Evolutionary conservation across 2,329 filamentous ascomycete species (phyloP).

Genomic region (Phoma sp.): DNA sequence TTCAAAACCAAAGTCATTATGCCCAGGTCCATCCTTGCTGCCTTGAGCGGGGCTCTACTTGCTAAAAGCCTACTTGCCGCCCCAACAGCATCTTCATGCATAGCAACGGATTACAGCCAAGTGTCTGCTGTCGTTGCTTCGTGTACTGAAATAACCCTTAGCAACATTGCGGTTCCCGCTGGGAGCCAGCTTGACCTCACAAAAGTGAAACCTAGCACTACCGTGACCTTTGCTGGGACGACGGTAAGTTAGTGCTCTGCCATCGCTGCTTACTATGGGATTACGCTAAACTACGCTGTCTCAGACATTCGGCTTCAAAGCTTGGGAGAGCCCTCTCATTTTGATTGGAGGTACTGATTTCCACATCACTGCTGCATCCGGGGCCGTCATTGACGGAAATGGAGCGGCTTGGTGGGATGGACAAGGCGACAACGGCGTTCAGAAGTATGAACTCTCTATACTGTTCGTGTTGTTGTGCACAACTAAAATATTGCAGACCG

Average conservation of each 20-base stretch:
- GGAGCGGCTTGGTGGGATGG: slow-evolving; percentile 55
- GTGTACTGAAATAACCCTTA: slow-evolving; percentile 64
- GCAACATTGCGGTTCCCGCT: slow-evolving; percentile 63
- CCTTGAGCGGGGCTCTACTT: background rate
- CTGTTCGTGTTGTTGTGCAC: background rate
- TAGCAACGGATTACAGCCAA: background rate
- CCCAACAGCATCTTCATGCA: slow-evolving; percentile 2
- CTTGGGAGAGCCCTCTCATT: slow-evolving; percentile 71
- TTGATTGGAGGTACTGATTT: slow-evolving; percentile 65
- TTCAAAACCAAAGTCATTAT: background rate
- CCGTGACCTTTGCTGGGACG: slow-evolving; percentile 67
- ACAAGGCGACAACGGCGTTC: slow-evolving; percentile 57
- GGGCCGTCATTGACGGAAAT: slow-evolving; percentile 59
- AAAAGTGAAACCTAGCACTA: slow-evolving; percentile 58
- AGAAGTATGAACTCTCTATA: slow-evolving; percentile 35
- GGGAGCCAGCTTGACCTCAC: slow-evolving; percentile 67
- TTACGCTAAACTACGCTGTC: slow-evolving; percentile 26
- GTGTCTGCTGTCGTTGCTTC: slow-evolving; percentile 28
- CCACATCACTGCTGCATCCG: slow-evolving; percentile 64
- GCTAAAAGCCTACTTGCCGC: background rate
- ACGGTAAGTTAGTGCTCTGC: slow-evolving; percentile 46
- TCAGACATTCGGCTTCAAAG: slow-evolving; percentile 64
- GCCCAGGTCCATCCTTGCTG: background rate
- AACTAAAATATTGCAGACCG: background rate
- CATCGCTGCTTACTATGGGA: background rate